Conservation (phyloP, 2,329 filamentous ascomycete species). For the Penicillium sp. region DNA sequence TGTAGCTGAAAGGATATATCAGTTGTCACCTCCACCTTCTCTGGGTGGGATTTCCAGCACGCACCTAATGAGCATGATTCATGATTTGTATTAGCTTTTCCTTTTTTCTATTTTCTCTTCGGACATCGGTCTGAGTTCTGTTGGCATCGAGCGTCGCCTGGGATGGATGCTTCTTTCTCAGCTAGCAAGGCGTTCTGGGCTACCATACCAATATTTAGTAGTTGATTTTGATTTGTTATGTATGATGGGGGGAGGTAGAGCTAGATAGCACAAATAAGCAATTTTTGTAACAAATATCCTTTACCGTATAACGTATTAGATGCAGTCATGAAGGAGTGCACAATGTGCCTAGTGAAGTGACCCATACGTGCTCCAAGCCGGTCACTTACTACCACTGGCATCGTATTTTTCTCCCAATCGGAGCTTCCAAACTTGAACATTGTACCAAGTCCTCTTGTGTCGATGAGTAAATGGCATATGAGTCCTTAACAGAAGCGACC, state of each 20-base stretch:
- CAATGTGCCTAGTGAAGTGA: no score
- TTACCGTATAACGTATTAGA: no score
- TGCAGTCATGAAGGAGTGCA: no score
- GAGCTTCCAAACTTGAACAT: no score
- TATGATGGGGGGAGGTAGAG: neutral
- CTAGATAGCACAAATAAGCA: no score
- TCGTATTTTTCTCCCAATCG: no score
- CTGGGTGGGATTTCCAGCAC: neutral
- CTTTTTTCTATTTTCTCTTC: constrained; percentile 1
- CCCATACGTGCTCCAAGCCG: no score
- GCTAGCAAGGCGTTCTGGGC: constrained; percentile 33
- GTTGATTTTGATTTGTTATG: neutral
- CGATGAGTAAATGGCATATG: no score
- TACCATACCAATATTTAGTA: neutral
- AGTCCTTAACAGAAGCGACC: no score
- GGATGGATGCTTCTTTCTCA: constrained; percentile 13
- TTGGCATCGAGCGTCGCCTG: neutral
- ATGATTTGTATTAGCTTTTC: constrained; percentile 28
- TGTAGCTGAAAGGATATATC: neutral
- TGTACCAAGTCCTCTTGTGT: no score
- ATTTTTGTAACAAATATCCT: no score
- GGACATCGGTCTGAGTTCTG: neutral
- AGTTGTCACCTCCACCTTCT: neutral
- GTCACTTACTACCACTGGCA: no score
- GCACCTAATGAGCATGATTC: constrained; percentile 23